phyloP scores from a whole-genome alignment of 2,329 filamentous ascomycete species.

The Colletotrichum sp. region DNA sequence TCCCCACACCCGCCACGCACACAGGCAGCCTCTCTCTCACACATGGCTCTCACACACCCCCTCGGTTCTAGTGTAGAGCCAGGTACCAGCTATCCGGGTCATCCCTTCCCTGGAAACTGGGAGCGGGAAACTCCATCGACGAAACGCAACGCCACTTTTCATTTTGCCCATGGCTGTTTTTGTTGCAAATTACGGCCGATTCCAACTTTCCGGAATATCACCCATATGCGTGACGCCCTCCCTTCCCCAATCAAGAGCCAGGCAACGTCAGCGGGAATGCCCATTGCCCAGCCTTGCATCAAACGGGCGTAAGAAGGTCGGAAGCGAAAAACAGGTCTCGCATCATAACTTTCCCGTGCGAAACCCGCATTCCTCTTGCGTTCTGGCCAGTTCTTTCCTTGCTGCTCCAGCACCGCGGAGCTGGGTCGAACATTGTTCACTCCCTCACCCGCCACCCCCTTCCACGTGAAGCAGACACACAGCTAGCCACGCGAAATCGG shows the following conservation, averaged over 20 bases:
- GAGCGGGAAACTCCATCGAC: background rate
- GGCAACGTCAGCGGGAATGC: background rate
- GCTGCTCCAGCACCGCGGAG: background rate
- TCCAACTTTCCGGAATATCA: background rate
- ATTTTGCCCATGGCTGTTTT: background rate
- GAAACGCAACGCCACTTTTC: background rate
- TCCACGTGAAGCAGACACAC: background rate
- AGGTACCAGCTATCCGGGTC: slow-evolving; percentile 9
- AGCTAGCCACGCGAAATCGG: background rate
- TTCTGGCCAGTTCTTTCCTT: background rate
- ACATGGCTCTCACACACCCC: background rate
- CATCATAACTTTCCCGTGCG: background rate
- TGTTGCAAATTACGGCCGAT: background rate
- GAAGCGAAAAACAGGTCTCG: background rate
- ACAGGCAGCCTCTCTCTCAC: background rate
- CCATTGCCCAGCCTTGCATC: background rate
- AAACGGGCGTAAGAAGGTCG: background rate
- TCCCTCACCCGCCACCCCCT: background rate
- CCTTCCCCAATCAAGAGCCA: background rate
- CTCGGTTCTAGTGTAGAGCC: background rate
- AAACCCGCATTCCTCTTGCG: background rate
- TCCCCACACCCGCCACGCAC: background rate
- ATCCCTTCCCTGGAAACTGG: background rate
- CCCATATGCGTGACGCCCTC: background rate
- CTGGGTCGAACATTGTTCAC: background rate